Conservation (phyloP, 148 eudicot species). For the Amaranthus palmeri region DNA sequence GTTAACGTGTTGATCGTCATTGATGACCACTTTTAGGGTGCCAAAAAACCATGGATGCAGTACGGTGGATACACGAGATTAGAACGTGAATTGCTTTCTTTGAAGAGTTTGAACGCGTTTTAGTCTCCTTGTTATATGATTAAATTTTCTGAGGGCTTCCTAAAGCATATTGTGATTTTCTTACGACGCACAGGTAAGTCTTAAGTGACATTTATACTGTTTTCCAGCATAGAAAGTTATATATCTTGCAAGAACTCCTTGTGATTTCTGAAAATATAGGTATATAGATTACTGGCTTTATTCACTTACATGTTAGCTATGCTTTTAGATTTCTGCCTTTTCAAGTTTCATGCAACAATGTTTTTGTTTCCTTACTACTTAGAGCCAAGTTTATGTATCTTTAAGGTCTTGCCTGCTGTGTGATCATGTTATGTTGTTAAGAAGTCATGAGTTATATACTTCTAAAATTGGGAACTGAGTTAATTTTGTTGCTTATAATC, state of each 20-base stretch:
- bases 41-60: constrained; percentile 1
- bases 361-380: neutral
- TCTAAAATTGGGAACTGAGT: neutral
- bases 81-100: neutral
- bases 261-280: neutral
- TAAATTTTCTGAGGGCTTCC: neutral
- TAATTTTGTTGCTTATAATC: neutral
- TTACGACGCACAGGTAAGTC: constrained; percentile 14
- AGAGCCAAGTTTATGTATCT: neutral
- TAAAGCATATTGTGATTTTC: constrained; percentile 3
- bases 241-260: neutral
- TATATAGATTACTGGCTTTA: neutral
- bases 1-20: constrained; percentile 8
- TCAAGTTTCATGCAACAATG: neutral
- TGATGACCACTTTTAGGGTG: neutral
- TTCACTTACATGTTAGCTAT: constrained; percentile 1
- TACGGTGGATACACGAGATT: constrained; percentile 6
- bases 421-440: neutral
- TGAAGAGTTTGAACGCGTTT: neutral
- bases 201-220: neutral
- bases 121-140: neutral
- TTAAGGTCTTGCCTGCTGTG: neutral
- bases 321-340: neutral
- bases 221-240: neutral
- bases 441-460: neutral